A percentile compares a stretch with the other conserved stretches of the same genome.
These are phyloP conservation scores for Anethum foeniculum DNA, from an alignment of 140 eudicot species.

Conservation along the genomic window DNA sequence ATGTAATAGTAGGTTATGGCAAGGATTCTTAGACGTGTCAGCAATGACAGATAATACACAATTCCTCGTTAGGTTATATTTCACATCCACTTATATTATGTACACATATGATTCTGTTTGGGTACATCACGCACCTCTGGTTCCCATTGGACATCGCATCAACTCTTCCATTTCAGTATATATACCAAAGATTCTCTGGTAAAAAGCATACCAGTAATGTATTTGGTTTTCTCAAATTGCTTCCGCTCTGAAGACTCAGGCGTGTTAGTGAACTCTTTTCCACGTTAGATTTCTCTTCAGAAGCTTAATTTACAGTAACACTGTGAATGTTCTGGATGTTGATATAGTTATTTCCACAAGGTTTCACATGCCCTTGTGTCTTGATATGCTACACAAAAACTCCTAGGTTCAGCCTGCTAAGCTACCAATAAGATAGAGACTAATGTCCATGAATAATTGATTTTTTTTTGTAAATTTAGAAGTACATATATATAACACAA, in stretches of 20 bases:
- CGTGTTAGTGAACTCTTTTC: slow-evolving; percentile 90
- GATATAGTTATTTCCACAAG: neutral
- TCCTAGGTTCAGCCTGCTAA: neutral
- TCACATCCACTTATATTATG: neutral
- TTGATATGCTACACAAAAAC: neutral
- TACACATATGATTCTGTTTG: neutral
- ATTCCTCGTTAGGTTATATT: neutral
- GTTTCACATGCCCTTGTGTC: neutral
- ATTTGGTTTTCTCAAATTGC: slow-evolving; percentile 80
- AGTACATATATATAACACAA: no score
- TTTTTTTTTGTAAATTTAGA: no score
- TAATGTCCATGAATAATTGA: neutral
- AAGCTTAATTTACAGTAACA: neutral
- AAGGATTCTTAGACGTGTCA: neutral
- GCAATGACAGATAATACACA: neutral
- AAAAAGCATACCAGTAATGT: slow-evolving; percentile 26
- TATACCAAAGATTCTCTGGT: slow-evolving; percentile 48
- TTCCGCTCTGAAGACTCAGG: slow-evolving; percentile 63
- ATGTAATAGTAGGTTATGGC: neutral
- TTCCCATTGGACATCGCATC: slow-evolving; percentile 85
- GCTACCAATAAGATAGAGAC: neutral
- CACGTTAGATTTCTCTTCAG: slow-evolving; percentile 26
- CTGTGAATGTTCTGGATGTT: neutral
- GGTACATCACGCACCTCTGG: slow-evolving; percentile 59
- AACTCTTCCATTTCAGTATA: slow-evolving; percentile 65